phyloP scores from a whole-genome alignment of 768 basidiomycete species.

The Phylloporus rhodoxanthus region DNA sequence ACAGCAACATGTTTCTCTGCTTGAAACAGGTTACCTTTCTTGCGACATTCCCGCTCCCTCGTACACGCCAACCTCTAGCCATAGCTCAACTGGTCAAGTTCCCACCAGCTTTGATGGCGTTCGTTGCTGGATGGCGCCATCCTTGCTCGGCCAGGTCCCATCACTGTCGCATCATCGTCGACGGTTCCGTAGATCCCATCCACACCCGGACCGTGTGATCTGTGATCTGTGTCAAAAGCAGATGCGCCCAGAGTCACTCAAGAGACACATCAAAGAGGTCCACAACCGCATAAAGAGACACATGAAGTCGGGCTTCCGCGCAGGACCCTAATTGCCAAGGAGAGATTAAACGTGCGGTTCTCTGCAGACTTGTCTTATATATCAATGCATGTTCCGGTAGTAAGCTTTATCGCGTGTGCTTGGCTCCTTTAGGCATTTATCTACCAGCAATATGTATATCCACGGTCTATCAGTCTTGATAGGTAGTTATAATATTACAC shows the following conservation, averaged over 20 bases:
- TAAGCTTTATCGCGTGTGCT: not conserved
- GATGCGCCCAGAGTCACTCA: conserved; percentile 16
- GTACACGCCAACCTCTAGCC: not conserved
- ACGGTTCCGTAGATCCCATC: not conserved
- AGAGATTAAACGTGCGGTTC: not conserved
- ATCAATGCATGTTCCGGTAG: not conserved
- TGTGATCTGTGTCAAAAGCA: conserved; percentile 10
- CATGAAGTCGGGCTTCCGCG: not conserved
- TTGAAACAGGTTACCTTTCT: not conserved
- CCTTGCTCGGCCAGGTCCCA: conserved; percentile 2
- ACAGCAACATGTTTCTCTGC: conserved; percentile 4
- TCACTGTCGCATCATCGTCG: conserved; percentile 3
- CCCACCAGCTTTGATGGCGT: not conserved
- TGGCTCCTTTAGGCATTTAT: not conserved
- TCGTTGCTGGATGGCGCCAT: not conserved
- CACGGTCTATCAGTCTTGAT: not conserved
- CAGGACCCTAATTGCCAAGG: not conserved
- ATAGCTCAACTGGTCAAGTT: not conserved
- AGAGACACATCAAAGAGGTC: conserved; percentile 17
- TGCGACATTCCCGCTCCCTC: not conserved
- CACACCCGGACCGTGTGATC: not conserved
- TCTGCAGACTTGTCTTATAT: not conserved
- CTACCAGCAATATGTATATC: not conserved
- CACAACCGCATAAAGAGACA: conserved; percentile 16
- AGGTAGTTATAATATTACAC: not conserved